These are phyloP conservation scores for Usnea hakonensis DNA, from an alignment of 495 filamentous ascomycete genomes.

Conservation along the genomic window DNA sequence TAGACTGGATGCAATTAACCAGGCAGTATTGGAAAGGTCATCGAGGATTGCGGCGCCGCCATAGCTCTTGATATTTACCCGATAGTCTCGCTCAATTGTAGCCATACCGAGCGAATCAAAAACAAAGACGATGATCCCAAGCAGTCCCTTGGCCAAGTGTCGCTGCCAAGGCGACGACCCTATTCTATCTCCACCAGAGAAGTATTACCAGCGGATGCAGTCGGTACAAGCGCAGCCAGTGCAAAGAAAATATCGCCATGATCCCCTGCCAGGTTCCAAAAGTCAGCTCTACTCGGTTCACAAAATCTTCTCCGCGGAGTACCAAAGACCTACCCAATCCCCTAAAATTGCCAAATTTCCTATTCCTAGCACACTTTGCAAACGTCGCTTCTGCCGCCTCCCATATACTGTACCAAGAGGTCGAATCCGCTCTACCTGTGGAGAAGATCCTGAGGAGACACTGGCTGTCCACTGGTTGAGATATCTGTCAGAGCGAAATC, in stretches of 20 bases:
- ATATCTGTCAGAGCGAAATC: neutral
- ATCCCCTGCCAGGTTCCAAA: neutral
- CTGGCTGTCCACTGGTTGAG: neutral
- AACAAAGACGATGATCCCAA: too few species aligned
- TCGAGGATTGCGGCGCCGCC: too few species aligned
- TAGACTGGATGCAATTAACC: too few species aligned
- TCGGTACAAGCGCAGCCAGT: neutral
- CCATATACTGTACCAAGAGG: neutral
- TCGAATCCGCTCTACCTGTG: neutral
- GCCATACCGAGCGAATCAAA: too few species aligned
- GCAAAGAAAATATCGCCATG: neutral
- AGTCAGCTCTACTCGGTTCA: neutral
- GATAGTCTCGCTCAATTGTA: too few species aligned
- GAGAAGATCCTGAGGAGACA: neutral
- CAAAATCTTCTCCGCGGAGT: neutral
- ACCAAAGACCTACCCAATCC: neutral
- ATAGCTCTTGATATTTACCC: too few species aligned
- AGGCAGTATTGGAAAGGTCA: too few species aligned
- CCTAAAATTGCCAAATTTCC: neutral
- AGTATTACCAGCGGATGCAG: neutral
- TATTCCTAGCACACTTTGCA: neutral
- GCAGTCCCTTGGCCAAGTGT: neutral
- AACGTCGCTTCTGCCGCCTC: neutral
- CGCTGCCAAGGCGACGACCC: neutral
- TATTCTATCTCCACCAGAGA: neutral